phyloP scores from a whole-genome alignment of 371 early-diverging fungal genomes.

The Funneliformis caledonium region DNA sequence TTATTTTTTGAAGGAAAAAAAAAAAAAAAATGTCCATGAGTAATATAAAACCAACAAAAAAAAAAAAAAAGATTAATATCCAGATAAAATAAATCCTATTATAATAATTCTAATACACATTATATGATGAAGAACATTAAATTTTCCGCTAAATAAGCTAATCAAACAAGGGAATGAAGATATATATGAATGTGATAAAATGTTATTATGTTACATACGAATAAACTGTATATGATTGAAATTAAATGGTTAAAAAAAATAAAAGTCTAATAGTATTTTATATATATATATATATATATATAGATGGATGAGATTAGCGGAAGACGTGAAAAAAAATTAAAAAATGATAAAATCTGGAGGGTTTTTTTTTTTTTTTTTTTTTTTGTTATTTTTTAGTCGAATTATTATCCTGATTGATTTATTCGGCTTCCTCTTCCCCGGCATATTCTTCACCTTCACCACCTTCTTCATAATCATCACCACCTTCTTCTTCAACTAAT shows the following conservation, averaged over 20 bases:
- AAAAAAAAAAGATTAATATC: too few relatives aligned
- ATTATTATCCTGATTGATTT: background rate
- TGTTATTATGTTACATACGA: constrained; percentile 1
- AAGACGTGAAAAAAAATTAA: background rate
- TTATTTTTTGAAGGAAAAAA: too few relatives aligned
- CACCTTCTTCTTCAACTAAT: constrained; percentile 61
- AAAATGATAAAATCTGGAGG: background rate
- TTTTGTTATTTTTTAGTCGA: background rate
- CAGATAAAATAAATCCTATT: background rate
- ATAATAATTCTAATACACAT: background rate
- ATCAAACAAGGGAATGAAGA: background rate
- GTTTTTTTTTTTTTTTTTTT: background rate
- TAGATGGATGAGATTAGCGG: background rate
- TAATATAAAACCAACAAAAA: too few relatives aligned
- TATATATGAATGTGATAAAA: background rate
- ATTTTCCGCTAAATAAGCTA: background rate
- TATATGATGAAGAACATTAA: background rate
- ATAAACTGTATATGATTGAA: background rate
- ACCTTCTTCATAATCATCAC: constrained; percentile 66
- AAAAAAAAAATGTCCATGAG: too few relatives aligned
- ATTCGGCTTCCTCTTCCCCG: constrained; percentile 42
- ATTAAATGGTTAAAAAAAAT: background rate
- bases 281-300: background rate
- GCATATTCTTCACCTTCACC: constrained; percentile 63
- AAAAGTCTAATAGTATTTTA: background rate